phyloP scores from a whole-genome alignment of 805 yeast genomes.

The Millerozyma miso region DNA sequence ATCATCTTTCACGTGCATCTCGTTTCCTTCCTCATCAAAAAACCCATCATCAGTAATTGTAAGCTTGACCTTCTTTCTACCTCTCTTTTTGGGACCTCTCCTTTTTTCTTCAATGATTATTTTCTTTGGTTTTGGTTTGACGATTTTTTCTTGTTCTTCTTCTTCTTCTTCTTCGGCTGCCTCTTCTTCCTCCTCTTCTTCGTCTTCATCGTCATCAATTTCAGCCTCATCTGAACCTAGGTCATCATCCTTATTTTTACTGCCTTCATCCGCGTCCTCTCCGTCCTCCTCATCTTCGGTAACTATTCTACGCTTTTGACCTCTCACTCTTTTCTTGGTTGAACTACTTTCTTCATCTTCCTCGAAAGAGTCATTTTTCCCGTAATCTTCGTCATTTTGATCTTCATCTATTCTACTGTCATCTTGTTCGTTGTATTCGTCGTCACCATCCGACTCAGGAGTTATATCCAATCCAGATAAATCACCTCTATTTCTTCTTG shows the following conservation, averaged over 20 bases:
- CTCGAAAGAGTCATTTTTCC: conserved; percentile 12
- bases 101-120: conserved; percentile 8
- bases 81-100: conserved; percentile 36
- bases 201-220: conserved; percentile 12
- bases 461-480: conserved; percentile 16
- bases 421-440: conserved; percentile 10
- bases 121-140: conserved; percentile 8
- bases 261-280: conserved; percentile 18
- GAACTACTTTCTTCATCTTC: conserved; percentile 6
- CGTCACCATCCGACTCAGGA: conserved; percentile 13
- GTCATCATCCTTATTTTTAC: conserved; percentile 18
- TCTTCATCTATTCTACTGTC: conserved; percentile 18
- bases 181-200: conserved; percentile 16
- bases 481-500: conserved; percentile 7
- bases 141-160: conserved; percentile 17
- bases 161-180: conserved; percentile 21
- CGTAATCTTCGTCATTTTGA: conserved; percentile 12
- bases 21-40: conserved; percentile 66
- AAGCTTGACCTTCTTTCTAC: conserved; percentile 39
- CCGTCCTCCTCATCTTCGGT: conserved; percentile 15
- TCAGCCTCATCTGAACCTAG: conserved; percentile 14
- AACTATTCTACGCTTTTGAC: conserved; percentile 21
- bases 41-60: conserved; percentile 36
- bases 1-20: conserved; percentile 61
- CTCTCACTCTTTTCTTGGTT: conserved; percentile 15